Evolutionary conservation across 2,329 filamentous ascomycete genomes (phyloP), one percentile per base, ranked within the genome.

Genomic region (Claviceps sp.): DNA sequence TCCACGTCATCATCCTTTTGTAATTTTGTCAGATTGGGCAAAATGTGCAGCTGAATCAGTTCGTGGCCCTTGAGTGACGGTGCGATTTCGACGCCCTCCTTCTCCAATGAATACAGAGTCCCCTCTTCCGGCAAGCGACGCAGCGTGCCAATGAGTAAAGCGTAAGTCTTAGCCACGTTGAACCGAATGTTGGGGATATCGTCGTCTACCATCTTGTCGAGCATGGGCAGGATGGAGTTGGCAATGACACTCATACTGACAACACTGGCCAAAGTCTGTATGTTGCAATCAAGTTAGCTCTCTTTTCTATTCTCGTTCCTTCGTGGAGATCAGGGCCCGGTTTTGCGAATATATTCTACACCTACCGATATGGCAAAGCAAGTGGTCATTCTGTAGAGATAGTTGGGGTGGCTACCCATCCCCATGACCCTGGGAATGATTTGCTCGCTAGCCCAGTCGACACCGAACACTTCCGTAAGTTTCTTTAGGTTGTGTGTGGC

Each of bases 381-480:
- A n/a, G 93, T 98, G 9, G 93, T 98, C 93, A 98, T 98, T 67
- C 93, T 82, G 78, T 98, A 98, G 50, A 98, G 84, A 68, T 98
- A 98, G 74, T 98, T 98, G 55, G 91, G 88, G 68, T 98, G 93
- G 65, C 88, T 87, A 55, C 93, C 93, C 93, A 98, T 97, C 40
- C 86, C 87, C 79, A 95, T 93, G 58, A 98, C 93, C 75, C 97
- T 97, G 55, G 93, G 93, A 61, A 98, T 95, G 64, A 98, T 98
- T 47, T 90, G 89, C 66, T 90, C 87, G 68, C 85, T 94, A 44
- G 93, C 91, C 93, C 93, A 98, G 57, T 95, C 89, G 16, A 97
- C 90, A 47, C 93, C 93, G 65, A 98, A 98, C 0, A 98, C 93
- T 70, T 98, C 93, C 7, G 93, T 97, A 55, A 98, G 78, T 78